Evolutionary conservation across 2,329 filamentous ascomycete genomes (phyloP), one percentile per base, ranked within the genome.

Genomic region (Fusarium penzigii): DNA sequence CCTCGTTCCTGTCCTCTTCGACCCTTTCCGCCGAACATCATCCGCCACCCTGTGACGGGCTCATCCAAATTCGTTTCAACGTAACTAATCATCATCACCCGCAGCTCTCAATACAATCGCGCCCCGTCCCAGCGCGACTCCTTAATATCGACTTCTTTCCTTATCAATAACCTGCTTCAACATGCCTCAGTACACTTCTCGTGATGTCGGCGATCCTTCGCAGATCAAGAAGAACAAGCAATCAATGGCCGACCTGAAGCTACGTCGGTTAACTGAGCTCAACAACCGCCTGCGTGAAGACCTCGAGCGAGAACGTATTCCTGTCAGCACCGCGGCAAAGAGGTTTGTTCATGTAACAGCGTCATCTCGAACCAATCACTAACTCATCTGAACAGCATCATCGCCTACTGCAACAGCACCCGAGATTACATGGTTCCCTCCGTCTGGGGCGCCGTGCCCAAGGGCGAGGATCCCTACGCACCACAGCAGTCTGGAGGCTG

Each of bases 381-480:
- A 61, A 54, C 12, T 16, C 41, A 52, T 47, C 29, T 53, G n/a
- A 60, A 52, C 69, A 99, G 94, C 74, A 89, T 97, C 73, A 97
- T 97, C 73, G 90, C 91, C 65, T 97, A 97, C 79, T 97, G 93
- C 77, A 96, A 96, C 75, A 92, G 90, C 75, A 97, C 94, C 65
- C 89, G 93, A 75, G 94, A 99, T 74, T 97, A 96, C 79, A 97
- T 99, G 94, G 92, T 97, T 48, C 92, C 92, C 46, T 96, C 92
- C 48, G 90, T 95, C 73, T 99, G 94, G 94, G 93, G 93, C 64
- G 84, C 87, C 56, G 91, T 97, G 61, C 91, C 95, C 70, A 93
- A 92, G 80, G 88, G 89, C 73, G 94, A 97, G 72, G 94, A 99
- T 72, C 94, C 94, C n/a, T 99, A 99, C 72, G 92, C 93, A 68